Evolutionary conservation across 768 basidiomycete genomes (phyloP), one percentile per base, ranked within the genome.

Genomic region (Floccularia luteovirens): DNA sequence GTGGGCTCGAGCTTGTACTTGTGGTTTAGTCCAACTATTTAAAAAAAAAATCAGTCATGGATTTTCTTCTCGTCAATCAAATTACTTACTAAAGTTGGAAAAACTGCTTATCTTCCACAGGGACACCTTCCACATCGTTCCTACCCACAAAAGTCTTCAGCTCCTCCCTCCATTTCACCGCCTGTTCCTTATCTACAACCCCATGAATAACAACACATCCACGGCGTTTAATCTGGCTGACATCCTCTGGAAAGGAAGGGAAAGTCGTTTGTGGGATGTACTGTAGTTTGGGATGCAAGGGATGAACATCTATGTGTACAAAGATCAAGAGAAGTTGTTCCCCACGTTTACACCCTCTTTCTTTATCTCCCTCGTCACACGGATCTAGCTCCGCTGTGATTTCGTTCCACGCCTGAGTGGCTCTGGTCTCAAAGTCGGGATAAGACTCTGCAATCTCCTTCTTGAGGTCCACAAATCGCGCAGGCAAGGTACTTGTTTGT

Each of bases 1-100:
- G 47, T 84, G 78, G 6, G 78, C 68, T 17, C 82, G 73, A 7
- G 82, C 84, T 52, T 74, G 66, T n/a, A 85, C 74, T 53, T 84
- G 81, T 2, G 66, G 48, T 41, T 63, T 66, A 13, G 66, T 67
- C 64, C 66, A 67, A 39, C 66, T 67, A n/a, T n/a, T 20, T 6
- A 14, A 25, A 17, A 12, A 17, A 21, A 24, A 22, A n/a, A 24
- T 25, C 8, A 27, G 36, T 8, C 21, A 16, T 20, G 11, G 17
- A 20, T 10, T 6, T 17, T 10, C 13, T 5, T 5, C 5, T 10
- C 12, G 24, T 27, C 6, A 39, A 39, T 13, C 27, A 27, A 38
- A 12, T 14, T 21, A 64, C 74, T 38, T 48, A 82, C 82, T 84
- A 85, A 36, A 86, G 72, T 50, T 77, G 62, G 58, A 80, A 85